A percentile compares a stretch with the other conserved stretches of the same genome.
Evolutionary conservation across 2,329 filamentous ascomycete genomes (phyloP).

Genomic region (Penicillium thymicola): DNA sequence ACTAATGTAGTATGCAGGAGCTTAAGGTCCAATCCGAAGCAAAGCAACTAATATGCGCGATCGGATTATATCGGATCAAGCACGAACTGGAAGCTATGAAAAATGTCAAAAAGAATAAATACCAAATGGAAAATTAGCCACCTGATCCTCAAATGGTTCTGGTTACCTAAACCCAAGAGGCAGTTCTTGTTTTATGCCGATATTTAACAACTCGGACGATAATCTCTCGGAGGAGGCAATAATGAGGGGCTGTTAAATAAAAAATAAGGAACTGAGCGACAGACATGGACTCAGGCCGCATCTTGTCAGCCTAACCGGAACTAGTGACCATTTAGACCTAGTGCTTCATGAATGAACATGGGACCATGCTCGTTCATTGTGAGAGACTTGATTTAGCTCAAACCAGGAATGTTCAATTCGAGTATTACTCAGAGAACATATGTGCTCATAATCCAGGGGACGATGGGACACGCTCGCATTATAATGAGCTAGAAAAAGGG

Average conservation of each 20-base stretch:
- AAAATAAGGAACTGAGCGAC: background rate
- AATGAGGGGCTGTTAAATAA: conserved; percentile 7
- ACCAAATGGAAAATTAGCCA: background rate
- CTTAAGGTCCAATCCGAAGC: conserved; percentile 5
- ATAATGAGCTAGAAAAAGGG: background rate
- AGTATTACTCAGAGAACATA: background rate
- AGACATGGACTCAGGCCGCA: conserved; percentile 17
- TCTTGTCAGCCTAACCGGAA: conserved; percentile 16
- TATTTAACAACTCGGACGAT: background rate
- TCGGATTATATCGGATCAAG: conserved; percentile 16
- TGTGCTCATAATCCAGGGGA: background rate
- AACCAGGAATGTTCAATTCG: background rate
- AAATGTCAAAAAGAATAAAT: background rate
- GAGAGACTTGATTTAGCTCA: background rate
- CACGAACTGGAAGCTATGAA: background rate
- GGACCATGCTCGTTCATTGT: conserved; percentile 6
- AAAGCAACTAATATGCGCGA: background rate
- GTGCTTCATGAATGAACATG: conserved; percentile 9
- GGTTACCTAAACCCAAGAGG: background rate
- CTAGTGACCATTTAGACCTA: conserved; percentile 15
- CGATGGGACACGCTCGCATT: background rate
- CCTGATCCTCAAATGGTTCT: background rate
- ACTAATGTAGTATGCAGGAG: background rate
- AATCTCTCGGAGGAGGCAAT: conserved; percentile 8
- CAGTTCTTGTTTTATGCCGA: conserved; percentile 13